These are phyloP conservation scores for Leccinum subspadiceum DNA, from an alignment of 1,284 basidiomycete genomes.

Conservation along the genomic window DNA sequence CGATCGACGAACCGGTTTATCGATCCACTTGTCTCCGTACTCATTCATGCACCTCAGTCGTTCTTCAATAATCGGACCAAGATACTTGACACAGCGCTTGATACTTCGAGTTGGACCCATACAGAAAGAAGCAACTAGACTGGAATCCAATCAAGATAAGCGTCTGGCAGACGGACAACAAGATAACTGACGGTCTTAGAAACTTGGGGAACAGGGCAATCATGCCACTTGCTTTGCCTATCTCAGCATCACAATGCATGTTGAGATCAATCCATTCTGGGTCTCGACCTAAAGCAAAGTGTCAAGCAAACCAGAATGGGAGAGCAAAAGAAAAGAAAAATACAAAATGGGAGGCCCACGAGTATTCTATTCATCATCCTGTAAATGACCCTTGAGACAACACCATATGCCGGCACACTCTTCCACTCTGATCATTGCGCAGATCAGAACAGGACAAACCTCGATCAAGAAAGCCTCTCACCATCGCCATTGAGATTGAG, in stretches of 20 bases:
- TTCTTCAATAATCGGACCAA: conserved; percentile 37
- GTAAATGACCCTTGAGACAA: conserved; percentile 27
- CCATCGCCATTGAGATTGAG: conserved; percentile 16
- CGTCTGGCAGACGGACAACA: no score
- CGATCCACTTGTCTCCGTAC: conserved; percentile 37
- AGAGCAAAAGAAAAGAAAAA: conserved; percentile 1
- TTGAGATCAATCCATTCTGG: conserved; percentile 33
- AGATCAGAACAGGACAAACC: background rate
- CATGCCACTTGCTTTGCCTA: no score
- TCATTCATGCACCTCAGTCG: conserved; percentile 32
- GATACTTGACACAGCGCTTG: conserved; percentile 22
- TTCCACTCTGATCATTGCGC: conserved; percentile 32
- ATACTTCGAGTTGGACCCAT: background rate
- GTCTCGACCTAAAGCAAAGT: conserved; percentile 36
- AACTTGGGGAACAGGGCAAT: conserved; percentile 23
- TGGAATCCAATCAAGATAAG: background rate
- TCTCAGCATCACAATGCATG: no score
- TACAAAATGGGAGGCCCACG: conserved; percentile 42
- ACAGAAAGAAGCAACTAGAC: conserved; percentile 1
- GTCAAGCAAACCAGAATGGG: background rate
- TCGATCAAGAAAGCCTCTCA: background rate
- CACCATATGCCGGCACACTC: conserved; percentile 11
- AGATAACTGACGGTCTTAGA: no score
- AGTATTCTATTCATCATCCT: conserved; percentile 36
- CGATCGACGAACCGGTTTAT: conserved; percentile 35